Evolutionary conservation across 2,329 filamentous ascomycete species (phyloP), one percentile per base, ranked within the genome.

Genomic region (Phialophora tarda): DNA sequence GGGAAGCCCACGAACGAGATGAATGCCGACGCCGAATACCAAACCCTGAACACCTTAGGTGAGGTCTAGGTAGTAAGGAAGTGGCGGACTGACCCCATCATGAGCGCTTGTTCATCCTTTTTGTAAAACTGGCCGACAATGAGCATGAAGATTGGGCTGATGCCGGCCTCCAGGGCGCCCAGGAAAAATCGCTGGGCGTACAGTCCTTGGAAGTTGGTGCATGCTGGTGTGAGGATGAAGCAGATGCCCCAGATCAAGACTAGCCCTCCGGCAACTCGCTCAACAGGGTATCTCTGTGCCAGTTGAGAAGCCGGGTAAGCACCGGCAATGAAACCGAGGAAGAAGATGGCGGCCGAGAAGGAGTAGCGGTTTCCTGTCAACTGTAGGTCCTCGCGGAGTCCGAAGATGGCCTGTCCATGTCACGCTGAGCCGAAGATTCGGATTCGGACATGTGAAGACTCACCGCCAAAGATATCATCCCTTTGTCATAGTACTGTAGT

Each of bases 271-370:
- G 92, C 82, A 1, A 90, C 84, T 54, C 83, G 82, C 17, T 87
- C 84, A 1, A 86, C 82, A 65, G 86, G 81, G 78, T 91, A 90
- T 26, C 85, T 84, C 75, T 93, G 90, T 0, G 91, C 80, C 0
- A 85, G 80, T 66, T 89, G 90, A 0, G 88, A 88, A 84, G 91
- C 87, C 2, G 90, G 90, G 69, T 91, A 92, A 2, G 90, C 79
- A 0, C 90, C 90, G 0, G 84, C 86, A 2, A 93, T 82, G 88
- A 91, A 90, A 47, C 90, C 90, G 70, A 92, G 91, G 79, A 92
- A 93, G 80, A 93, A 67, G 32, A 68, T 64, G 7, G 65, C 67
- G 26, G 60, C 70, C 24, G 65, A 66, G 7, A 62, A 58, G 53
- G 74, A 75, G 14, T 44, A 59, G 4, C 79, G 76, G 54, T 79